Conservation (phyloP, 768 basidiomycete species). For the Podaxis mareebaensis region DNA sequence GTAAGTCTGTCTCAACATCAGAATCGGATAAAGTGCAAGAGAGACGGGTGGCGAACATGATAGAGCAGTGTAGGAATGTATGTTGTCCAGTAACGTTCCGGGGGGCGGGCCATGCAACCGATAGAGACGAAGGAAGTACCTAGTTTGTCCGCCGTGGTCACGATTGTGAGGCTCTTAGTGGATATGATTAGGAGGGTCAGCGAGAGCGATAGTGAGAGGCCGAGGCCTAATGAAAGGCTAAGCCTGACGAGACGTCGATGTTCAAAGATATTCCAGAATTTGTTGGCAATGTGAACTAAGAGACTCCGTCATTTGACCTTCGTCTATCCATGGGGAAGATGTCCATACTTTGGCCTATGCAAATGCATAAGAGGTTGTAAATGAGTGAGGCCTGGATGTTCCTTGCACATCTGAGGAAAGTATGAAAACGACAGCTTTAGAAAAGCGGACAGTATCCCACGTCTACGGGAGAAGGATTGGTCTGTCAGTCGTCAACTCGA, state of each 20-base stretch:
- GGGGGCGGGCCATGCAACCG: slow-evolving; percentile 8
- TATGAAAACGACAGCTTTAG: background rate
- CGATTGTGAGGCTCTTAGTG: background rate
- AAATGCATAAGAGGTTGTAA: background rate
- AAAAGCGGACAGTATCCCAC: background rate
- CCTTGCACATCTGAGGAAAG: slow-evolving; percentile 4
- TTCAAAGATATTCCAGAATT: slow-evolving; percentile 13
- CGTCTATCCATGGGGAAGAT: background rate
- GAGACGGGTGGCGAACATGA: background rate
- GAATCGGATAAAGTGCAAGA: too few species aligned
- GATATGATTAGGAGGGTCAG: background rate
- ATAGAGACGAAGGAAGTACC: background rate
- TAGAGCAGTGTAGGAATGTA: slow-evolving; percentile 5
- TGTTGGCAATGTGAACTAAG: background rate
- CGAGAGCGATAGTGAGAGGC: slow-evolving; percentile 4
- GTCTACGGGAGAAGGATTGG: background rate
- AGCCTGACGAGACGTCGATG: background rate
- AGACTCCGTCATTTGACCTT: background rate
- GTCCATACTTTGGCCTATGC: slow-evolving; percentile 7
- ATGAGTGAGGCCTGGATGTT: background rate
- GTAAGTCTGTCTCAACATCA: background rate
- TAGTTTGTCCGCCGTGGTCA: background rate
- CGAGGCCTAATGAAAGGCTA: background rate
- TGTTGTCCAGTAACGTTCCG: background rate
- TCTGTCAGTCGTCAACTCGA: background rate